Evolutionary conservation across 1,284 basidiomycete species (phyloP).

Genomic region (Pyrrhoderma noxium): DNA sequence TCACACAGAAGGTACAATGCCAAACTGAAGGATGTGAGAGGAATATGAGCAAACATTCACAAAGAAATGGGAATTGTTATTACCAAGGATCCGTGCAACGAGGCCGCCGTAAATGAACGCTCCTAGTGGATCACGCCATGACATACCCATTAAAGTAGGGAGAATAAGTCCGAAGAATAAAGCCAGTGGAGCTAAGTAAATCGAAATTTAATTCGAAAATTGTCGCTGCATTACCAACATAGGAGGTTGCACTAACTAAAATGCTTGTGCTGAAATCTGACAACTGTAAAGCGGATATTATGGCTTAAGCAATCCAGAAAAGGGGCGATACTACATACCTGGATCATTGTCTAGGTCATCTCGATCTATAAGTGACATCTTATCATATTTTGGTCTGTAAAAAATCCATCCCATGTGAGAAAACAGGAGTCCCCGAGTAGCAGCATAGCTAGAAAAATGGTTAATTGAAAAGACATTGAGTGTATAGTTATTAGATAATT

Average conservation of each 20-base stretch:
- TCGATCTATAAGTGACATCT: constrained; percentile 56
- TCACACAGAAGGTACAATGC: constrained; percentile 77
- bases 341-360: constrained; percentile 67
- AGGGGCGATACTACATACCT: constrained; percentile 34
- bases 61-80: constrained; percentile 22
- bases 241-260: constrained; percentile 39
- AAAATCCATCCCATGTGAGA: constrained; percentile 86
- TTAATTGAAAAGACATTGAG: background rate
- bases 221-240: background rate
- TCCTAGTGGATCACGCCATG: constrained; percentile 57
- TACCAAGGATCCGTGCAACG: constrained; percentile 53
- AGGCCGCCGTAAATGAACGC: constrained; percentile 66
- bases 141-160: constrained; percentile 44
- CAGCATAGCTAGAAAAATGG: constrained; percentile 47
- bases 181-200: constrained; percentile 46
- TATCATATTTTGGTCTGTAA: constrained; percentile 61
- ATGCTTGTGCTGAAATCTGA: constrained; percentile 64
- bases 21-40: constrained; percentile 38
- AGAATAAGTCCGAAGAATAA: constrained; percentile 51
- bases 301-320: background rate
- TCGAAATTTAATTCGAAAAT: background rate
- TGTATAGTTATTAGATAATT: constrained; percentile 22
- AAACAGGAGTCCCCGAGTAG: constrained; percentile 64
- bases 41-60: background rate
- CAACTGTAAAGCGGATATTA: constrained; percentile 42